Evolutionary conservation across 1,139 yeast genomes (phyloP), one percentile per base, ranked within the genome.

Genomic region (Saccharomyces hybrid): DNA sequence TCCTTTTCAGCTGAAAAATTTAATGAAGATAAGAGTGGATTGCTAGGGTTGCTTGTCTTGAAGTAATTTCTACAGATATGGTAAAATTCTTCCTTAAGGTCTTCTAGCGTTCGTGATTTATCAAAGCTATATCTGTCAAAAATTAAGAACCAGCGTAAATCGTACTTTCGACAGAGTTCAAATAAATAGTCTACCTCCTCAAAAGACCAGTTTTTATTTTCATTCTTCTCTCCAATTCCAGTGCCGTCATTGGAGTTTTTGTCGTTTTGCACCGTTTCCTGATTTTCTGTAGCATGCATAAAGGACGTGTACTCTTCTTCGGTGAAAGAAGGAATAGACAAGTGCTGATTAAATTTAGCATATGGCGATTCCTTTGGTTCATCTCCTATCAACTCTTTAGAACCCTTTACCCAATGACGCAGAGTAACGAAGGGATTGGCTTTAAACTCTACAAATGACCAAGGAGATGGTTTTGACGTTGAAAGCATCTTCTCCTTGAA

Each of bases 381-480:
- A 32, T 72, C 71, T 27, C 75, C 72, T 2, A 66, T 55, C 7
- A 64, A 49, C 49, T 80, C 85, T 55, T 76, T 78, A 1, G 86
- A 77, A 0, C 95, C 96, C 59, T 88, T 84, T 4, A 84, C 91
- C 99, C 99, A 95, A 70, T 93, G 99, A 54, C 76, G 74, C 48
- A 91, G 75, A 46, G 72, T 72, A 46, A 84, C 81, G 50, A 79
- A 81, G 0, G 82, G 79, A 5, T 75, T 74, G 55, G 84, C 84
- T 47, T 70, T 75, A 67, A 93, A 93, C 5, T 78, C 74, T 47
- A 80, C 78, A 69, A 81, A 75, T 0, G 82, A 78, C 99, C 99
- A 93, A 0, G 97, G 91, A 0, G 93, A 80, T 0, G 89, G 86
- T 60, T 81, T 84, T 25, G 76, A 77, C 48, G 74, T 71, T 62